Percentiles rank a stretch among this genome's conserved stretches.
Evolutionary conservation across 2,329 filamentous ascomycete genomes (phyloP).

Genomic region (Venturia aucupariae): DNA sequence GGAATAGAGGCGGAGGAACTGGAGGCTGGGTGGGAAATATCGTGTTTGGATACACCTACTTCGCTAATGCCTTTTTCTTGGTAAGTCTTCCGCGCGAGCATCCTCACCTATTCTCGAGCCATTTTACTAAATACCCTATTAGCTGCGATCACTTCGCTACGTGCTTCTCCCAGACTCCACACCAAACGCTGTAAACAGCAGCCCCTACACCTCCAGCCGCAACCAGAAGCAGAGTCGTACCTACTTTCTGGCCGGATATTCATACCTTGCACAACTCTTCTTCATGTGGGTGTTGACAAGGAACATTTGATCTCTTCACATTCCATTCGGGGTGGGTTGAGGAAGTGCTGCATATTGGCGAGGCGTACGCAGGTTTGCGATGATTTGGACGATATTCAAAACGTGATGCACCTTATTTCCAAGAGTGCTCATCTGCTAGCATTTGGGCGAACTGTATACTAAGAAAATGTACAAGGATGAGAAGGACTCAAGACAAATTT

Average conservation of each 20-base stretch:
- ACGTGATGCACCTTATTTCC: background rate
- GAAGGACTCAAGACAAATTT: background rate
- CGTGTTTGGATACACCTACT: conserved; percentile 83
- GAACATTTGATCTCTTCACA: background rate
- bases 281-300: conserved; percentile 80
- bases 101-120: background rate
- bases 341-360: background rate
- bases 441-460: background rate
- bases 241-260: conserved; percentile 89
- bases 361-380: background rate
- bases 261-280: conserved; percentile 83
- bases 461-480: background rate
- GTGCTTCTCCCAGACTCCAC: conserved; percentile 77
- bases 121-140: background rate
- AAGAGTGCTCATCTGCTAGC: background rate
- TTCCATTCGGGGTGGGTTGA: background rate
- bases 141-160: conserved; percentile 93
- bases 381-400: background rate
- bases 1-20: conserved; percentile 71
- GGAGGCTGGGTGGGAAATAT: conserved; percentile 83
- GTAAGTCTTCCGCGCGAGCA: conserved; percentile 43
- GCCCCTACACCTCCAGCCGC: conserved; percentile 64
- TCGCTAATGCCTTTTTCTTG: conserved; percentile 91
- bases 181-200: conserved; percentile 48
- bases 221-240: conserved; percentile 81